Evolutionary conservation across 2,329 filamentous ascomycete genomes (phyloP).

Genomic region (Alternaria ventricosa): DNA sequence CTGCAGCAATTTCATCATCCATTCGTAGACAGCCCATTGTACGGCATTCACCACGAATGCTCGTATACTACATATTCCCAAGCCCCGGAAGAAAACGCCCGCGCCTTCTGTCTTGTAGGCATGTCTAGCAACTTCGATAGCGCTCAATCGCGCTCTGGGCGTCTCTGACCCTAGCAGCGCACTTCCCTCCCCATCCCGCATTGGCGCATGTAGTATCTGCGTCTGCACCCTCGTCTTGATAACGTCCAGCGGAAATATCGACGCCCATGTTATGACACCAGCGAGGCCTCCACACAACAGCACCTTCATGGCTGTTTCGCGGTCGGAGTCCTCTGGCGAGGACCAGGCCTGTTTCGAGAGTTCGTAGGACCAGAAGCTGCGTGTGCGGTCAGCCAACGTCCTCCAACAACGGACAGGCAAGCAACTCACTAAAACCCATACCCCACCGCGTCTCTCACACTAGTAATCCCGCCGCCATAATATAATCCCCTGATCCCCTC

Average conservation of each 20-base stretch:
- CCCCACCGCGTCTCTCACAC: constrained; percentile 83
- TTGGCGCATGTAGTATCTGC: constrained; percentile 54
- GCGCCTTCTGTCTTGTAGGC: constrained; percentile 75
- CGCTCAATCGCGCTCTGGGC: constrained; percentile 53
- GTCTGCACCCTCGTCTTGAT: constrained; percentile 92
- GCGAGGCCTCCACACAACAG: constrained; percentile 86
- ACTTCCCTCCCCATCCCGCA: constrained; percentile 22
- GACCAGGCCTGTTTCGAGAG: constrained; percentile 68
- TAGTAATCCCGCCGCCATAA: constrained; percentile 80
- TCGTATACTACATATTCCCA: constrained; percentile 81
- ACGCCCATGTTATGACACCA: constrained; percentile 86
- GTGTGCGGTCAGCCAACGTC: background rate
- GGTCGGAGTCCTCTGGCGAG: constrained; percentile 52
- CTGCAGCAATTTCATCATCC: constrained; percentile 68
- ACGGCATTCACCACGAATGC: constrained; percentile 94
- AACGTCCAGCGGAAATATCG: constrained; percentile 89
- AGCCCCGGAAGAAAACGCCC: constrained; percentile 79
- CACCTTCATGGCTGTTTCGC: constrained; percentile 65
- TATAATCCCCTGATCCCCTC: constrained; percentile 76
- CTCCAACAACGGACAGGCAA: background rate
- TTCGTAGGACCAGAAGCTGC: constrained; percentile 89
- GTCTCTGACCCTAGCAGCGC: constrained; percentile 25
- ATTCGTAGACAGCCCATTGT: constrained; percentile 92
- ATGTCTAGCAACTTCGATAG: constrained; percentile 68
- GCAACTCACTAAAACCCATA: constrained; percentile 84